Conservation (phyloP, 352 stramenopile species). For the Globisporangium ultimum region DNA sequence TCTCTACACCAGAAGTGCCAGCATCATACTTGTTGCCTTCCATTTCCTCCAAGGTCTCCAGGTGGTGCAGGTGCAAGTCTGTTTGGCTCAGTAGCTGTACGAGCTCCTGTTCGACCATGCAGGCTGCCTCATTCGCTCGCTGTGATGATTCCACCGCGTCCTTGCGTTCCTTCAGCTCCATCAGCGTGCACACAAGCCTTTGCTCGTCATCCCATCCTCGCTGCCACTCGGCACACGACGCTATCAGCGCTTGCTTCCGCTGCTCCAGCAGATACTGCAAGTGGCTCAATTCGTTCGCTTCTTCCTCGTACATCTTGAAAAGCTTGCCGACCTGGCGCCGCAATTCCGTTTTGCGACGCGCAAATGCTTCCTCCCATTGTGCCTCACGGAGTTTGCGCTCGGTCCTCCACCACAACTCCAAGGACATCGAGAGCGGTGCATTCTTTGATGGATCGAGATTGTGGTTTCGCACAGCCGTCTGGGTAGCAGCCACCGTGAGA, state of each 20-base stretch:
- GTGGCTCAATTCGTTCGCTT: slow-evolving; percentile 18
- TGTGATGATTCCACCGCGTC: background rate
- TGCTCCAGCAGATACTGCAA: slow-evolving; percentile 9
- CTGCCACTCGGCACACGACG: background rate
- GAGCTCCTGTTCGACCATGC: slow-evolving; percentile 11
- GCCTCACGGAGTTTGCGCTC: background rate
- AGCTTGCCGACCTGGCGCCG: slow-evolving; percentile 22
- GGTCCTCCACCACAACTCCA: slow-evolving; percentile 3
- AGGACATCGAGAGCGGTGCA: slow-evolving; percentile 13
- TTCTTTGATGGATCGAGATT: slow-evolving; percentile 22
- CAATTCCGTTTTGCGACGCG: slow-evolving; percentile 20
- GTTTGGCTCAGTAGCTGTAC: slow-evolving; percentile 7
- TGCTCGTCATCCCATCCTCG: slow-evolving; percentile 7
- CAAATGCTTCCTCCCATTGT: slow-evolving; percentile 22
- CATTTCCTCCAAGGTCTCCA: slow-evolving; percentile 13
- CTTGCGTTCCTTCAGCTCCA: background rate
- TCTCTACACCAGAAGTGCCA: too few species aligned
- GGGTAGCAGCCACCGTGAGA: slow-evolving; percentile 14
- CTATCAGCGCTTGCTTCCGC: slow-evolving; percentile 11
- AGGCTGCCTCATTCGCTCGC: background rate
- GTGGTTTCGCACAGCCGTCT: slow-evolving; percentile 19
- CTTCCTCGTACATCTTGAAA: slow-evolving; percentile 33
- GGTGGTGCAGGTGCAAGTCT: slow-evolving; percentile 1
- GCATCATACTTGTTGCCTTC: background rate
- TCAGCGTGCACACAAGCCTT: slow-evolving; percentile 4